Base-by-base conservation (phyloP, 2,329 filamentous ascomycete genomes). In the Zasmidium cellare region DNA sequence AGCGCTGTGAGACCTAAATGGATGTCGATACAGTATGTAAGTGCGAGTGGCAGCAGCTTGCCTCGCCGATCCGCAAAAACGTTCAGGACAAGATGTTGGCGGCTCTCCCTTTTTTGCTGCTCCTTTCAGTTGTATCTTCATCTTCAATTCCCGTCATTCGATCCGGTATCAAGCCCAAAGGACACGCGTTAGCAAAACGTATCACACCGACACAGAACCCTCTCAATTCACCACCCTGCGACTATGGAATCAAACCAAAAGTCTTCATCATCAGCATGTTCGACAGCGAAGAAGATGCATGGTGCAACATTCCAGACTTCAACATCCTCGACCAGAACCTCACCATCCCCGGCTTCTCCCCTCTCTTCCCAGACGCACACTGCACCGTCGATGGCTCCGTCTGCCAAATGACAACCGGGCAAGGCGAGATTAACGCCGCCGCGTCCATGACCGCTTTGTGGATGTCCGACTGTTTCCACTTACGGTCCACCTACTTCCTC, bases 361-460 rank as follows among this genome's bases (percentile, higher is more conserved):
- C 69, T 24, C 56, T 66, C 16, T 73, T 66, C 55, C 66, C 69
- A 1, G 62, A 53, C 16, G 55, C 55, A 46, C 84, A 87, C 70
- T 92, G 89, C 72, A 86, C 84, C 0, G 72, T 75, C 9, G 75
- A 85, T 64, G 77, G 81, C 22, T 76, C 80, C 2, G 75, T 92
- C 51, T 92, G 89, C 73, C 88, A 91, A 68, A 67, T 90, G 48
- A 85, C 85, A 6, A 84, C 85, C 1, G 88, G 87, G 55, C 74
- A 76, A 55, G 63, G 68, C 46, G 69, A 86, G 38, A 55, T 61
- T 51, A 59, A 61, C 45, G 59, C 56, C 19, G 54, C 59, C 6
- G 44, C 50, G 12, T 55, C 56, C 20, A 54, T 65, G 5, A 47
- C 56, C 14, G 64, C 65, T 6, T 52, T 69, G 14, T 61, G 59